A percentile compares a stretch with the other conserved stretches of the same genome.
These are phyloP conservation scores for Aaosphaeria pasadenensis DNA, from an alignment of 2,329 filamentous ascomycete genomes.

Conservation along the genomic window DNA sequence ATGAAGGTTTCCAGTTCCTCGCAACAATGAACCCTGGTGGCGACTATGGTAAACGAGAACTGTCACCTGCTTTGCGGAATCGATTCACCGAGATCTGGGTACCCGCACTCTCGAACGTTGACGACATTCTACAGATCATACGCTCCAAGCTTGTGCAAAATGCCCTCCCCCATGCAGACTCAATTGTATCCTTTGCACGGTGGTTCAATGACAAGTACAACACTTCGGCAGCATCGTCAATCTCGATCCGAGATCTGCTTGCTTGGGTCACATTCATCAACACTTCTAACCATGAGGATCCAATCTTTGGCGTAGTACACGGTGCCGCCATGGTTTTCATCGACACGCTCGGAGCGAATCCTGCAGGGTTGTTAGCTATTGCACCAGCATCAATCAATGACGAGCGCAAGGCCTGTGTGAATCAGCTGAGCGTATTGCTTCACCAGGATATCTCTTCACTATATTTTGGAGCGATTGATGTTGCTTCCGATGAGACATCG, in stretches of 20 bases:
- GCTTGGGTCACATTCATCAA: conserved; percentile 95
- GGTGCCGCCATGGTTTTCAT: conserved; percentile 95
- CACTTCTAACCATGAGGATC: conserved; percentile 51
- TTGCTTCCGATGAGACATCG: conserved; percentile 52
- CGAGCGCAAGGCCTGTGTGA: conserved; percentile 71
- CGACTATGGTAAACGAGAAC: conserved; percentile 96
- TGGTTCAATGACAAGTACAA: conserved; percentile 87
- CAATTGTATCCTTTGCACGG: conserved; percentile 81
- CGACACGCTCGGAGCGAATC: conserved; percentile 92
- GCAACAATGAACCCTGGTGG: conserved; percentile 99
- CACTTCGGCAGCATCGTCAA: conserved; percentile 69
- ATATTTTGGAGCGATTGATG: conserved; percentile 62
- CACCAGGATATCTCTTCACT: conserved; percentile 59
- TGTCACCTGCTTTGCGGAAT: conserved; percentile 91
- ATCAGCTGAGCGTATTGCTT: conserved; percentile 67
- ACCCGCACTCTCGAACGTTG: conserved; percentile 75
- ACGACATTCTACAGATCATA: conserved; percentile 87
- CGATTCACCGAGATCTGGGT: conserved; percentile 99
- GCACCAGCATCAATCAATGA: conserved; percentile 65
- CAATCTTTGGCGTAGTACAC: conserved; percentile 62
- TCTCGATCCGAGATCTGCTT: conserved; percentile 89
- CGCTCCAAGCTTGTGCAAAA: conserved; percentile 64
- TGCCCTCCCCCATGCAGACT: conserved; percentile 57
- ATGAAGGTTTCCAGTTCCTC: conserved; percentile 86
- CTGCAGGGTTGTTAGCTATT: conserved; percentile 78